phyloP scores from a whole-genome alignment of 257 asterid species.

The Fraxinus quadrangulata region DNA sequence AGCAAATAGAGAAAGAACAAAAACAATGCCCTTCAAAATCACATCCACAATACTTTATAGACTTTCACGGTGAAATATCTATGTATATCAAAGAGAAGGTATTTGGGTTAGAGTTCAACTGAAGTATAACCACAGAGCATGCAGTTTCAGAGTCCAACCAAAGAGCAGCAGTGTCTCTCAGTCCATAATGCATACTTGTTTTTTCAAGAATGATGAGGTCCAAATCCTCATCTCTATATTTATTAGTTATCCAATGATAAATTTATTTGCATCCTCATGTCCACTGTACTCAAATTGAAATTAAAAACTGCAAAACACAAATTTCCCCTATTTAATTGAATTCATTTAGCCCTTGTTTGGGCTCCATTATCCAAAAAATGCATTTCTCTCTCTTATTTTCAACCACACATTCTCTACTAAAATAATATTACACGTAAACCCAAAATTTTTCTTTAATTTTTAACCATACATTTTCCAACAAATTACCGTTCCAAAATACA shows the following conservation, averaged over 20 bases:
- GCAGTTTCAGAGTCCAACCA: neutral
- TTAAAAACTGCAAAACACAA: neutral
- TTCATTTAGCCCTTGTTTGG: neutral
- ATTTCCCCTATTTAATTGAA: slow-evolving; percentile 3
- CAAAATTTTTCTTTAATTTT: too few relatives aligned
- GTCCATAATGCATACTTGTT: neutral
- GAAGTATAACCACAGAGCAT: neutral
- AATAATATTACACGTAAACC: too few relatives aligned
- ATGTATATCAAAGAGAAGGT: slow-evolving; percentile 19
- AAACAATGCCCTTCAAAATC: slow-evolving; percentile 17
- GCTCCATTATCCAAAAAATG: too few relatives aligned
- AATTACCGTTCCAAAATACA: too few relatives aligned
- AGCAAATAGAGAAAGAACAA: slow-evolving; percentile 12
- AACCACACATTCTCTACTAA: too few relatives aligned
- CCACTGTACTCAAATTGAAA: neutral
- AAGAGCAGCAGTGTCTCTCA: neutral
- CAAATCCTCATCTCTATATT: neutral
- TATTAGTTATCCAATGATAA: neutral
- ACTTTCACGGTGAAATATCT: slow-evolving; percentile 5
- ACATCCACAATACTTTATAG: neutral
- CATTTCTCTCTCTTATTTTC: too few relatives aligned
- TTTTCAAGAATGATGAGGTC: neutral
- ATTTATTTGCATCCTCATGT: neutral
- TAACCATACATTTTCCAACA: too few relatives aligned
- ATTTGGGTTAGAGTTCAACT: slow-evolving; percentile 5